Base-by-base conservation (phyloP, 1,284 basidiomycete species). In the Ustilago cynodontis region DNA sequence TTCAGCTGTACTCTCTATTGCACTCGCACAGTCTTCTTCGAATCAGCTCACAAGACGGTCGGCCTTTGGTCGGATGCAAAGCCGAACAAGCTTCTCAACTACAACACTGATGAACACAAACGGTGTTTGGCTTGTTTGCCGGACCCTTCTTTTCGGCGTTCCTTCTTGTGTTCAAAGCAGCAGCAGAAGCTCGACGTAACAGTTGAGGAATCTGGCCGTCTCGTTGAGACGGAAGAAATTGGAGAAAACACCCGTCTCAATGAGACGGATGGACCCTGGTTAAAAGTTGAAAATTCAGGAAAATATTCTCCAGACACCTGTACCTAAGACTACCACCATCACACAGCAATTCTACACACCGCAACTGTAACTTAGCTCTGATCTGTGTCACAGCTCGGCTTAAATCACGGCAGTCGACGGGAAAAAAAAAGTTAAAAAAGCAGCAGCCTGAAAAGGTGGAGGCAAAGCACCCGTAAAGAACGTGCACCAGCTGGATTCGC, bases 141-240 rank as follows among this genome's bases (percentile, higher is more conserved):
- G 57, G 61, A 70, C 67, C 67, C 67, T 70, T 50, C 2, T 39
- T 69, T 57, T 54, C 47, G 20, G 11, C 22, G 31, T 41, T n/a
- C 14, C 2, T 14, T 45, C 33, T 6, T 33, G 31, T 20, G n/a
- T n/a, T n/a, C n/a, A n/a, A n/a, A n/a, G n/a, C n/a, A n/a, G n/a
- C n/a, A n/a, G n/a, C n/a, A n/a, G n/a, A n/a, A n/a, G n/a, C n/a
- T n/a, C n/a, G n/a, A n/a, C n/a, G n/a, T n/a, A n/a, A n/a, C n/a
- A n/a, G n/a, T n/a, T n/a, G n/a, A n/a, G n/a, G n/a, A n/a, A n/a
- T n/a, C n/a, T n/a, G n/a, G n/a, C n/a, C n/a, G n/a, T n/a, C n/a
- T n/a, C n/a, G n/a, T n/a, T n/a, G n/a, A n/a, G n/a, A n/a, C n/a
- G n/a, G n/a, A n/a, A n/a, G n/a, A n/a, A n/a, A n/a, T n/a, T n/a